phyloP scores from a whole-genome alignment of 2,329 filamentous ascomycete genomes.

The Cytospora piceicola region DNA sequence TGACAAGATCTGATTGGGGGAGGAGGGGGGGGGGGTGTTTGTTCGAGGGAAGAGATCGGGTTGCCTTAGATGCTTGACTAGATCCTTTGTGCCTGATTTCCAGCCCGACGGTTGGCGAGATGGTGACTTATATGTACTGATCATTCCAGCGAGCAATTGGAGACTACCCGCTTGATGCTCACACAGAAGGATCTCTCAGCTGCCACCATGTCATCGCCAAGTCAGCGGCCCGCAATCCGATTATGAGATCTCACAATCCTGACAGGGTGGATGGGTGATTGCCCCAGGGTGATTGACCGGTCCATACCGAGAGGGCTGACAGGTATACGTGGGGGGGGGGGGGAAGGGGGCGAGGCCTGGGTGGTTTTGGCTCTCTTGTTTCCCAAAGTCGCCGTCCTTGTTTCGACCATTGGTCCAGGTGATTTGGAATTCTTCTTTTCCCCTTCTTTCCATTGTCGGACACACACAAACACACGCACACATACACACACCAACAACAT shows the following conservation, averaged over 20 bases:
- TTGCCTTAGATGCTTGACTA: slow-evolving; percentile 2
- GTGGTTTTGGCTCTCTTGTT: slow-evolving; percentile 10
- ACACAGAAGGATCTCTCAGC: slow-evolving; percentile 23
- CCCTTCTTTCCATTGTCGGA: slow-evolving; percentile 21
- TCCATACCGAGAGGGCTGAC: slow-evolving; percentile 10
- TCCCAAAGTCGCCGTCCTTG: slow-evolving; percentile 6
- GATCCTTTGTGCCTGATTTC: slow-evolving; percentile 6
- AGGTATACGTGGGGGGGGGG: background rate
- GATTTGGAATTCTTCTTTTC: slow-evolving; percentile 29
- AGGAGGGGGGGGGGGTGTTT: no score
- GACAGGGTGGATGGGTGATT: slow-evolving; percentile 1
- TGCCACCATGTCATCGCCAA: slow-evolving; percentile 19
- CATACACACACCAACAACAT: no score
- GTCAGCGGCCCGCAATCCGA: slow-evolving; percentile 3
- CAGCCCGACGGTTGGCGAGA: slow-evolving; percentile 14
- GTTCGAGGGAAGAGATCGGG: background rate
- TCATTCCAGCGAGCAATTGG: slow-evolving; percentile 16
- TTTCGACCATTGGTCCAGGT: slow-evolving; percentile 23
- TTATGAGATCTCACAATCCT: slow-evolving; percentile 19
- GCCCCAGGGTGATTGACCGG: no score
- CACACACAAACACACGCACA: slow-evolving; percentile 1
- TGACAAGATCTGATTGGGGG: background rate
- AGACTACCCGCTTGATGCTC: slow-evolving; percentile 22
- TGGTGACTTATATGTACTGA: slow-evolving; percentile 25
- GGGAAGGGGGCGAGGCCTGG: no score